Base-by-base conservation (phyloP, 176 grass and related monocot species). In the Ananas comosus region DNA sequence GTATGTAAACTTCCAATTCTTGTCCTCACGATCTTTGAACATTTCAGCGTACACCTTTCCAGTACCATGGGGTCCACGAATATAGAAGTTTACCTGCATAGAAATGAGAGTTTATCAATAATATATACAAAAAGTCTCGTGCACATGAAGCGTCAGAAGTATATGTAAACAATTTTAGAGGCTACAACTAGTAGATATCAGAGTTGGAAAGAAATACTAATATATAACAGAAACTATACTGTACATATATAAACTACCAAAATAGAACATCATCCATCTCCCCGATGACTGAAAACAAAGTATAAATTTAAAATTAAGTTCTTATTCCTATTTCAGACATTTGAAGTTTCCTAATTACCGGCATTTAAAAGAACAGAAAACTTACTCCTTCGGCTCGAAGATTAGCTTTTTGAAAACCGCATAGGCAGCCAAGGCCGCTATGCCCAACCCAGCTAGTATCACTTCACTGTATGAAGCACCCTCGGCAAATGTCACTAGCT, bases 361-460 rank as follows among this genome's bases (percentile, higher is more conserved):
- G 50, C 64, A 68, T 66, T 10, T 5, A 13, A 42, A 59, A 13
- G 51, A 48, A 53, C 27, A 73, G 3, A 77, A 57, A 72, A 21
- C 77, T 63, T 90, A 97, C 93, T 97, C 93, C 85, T 87, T 97
- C 70, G 93, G 89, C 85, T 97, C 89, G 78, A 97, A 97, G 65
- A 97, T 90, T 58, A 97, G 86, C 69, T 97, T 89, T 75, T 92
- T 97, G 64, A 97, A 90, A 70, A 97, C 86, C 69, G 83, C 89
- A 92, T 97, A 97, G 79, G 89, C 93, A 63, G 93, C 93, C 67
- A 97, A 57, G 1, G 67, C 86, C 64, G 93, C 93, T 80, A 97
- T 65, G 51, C 93, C 93, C 74, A 97, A 83, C 29, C 89, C 93
- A 4, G 84, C 93, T 27, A 97, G 83, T 72, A 97, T 97, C 67